These are phyloP conservation scores for Letharia lupina DNA, from an alignment of 495 filamentous ascomycete genomes.

Conservation along the genomic window DNA sequence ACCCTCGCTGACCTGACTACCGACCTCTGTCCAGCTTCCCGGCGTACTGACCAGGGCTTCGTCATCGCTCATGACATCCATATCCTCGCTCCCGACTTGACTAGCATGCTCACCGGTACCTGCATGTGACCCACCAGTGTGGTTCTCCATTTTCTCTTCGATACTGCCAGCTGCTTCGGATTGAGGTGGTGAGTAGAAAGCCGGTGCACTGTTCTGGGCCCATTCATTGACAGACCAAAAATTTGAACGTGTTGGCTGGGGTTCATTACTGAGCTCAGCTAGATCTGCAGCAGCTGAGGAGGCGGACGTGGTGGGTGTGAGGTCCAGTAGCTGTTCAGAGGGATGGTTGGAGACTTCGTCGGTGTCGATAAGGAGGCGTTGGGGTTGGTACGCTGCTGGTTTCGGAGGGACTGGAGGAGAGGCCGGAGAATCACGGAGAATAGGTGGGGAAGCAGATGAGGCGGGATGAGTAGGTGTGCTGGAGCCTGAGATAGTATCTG, in stretches of 20 bases:
- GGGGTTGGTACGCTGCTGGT: constrained; percentile 21
- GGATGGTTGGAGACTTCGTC: constrained; percentile 32
- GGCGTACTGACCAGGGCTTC: constrained; percentile 56
- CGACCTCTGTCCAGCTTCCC: constrained; percentile 70
- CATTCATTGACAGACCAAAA: constrained; percentile 30
- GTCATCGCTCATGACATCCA: constrained; percentile 60
- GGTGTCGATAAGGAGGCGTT: constrained; percentile 28
- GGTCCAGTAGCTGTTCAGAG: constrained; percentile 37
- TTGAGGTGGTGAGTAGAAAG: constrained; percentile 28
- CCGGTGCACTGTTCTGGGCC: constrained; percentile 25
- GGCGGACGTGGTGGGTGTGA: constrained; percentile 36
- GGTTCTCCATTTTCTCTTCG: constrained; percentile 30
- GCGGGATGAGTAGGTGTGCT: constrained; percentile 17
- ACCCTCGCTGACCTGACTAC: constrained; percentile 55
- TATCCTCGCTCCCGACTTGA: constrained; percentile 28
- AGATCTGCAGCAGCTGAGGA: constrained; percentile 19
- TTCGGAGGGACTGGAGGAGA: constrained; percentile 17
- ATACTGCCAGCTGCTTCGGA: constrained; percentile 25
- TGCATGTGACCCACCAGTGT: constrained; percentile 25
- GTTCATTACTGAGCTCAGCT: constrained; percentile 33
- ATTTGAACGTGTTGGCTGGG: constrained; percentile 32
- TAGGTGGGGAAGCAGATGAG: constrained; percentile 13
- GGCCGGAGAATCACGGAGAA: constrained; percentile 11
- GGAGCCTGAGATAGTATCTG: constrained; percentile 12
- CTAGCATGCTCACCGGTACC: constrained; percentile 25